Percentiles rank a stretch among this genome's conserved stretches.
Evolutionary conservation across 495 filamentous ascomycete species (phyloP).

Genomic region (Aspergillus ostianus): DNA sequence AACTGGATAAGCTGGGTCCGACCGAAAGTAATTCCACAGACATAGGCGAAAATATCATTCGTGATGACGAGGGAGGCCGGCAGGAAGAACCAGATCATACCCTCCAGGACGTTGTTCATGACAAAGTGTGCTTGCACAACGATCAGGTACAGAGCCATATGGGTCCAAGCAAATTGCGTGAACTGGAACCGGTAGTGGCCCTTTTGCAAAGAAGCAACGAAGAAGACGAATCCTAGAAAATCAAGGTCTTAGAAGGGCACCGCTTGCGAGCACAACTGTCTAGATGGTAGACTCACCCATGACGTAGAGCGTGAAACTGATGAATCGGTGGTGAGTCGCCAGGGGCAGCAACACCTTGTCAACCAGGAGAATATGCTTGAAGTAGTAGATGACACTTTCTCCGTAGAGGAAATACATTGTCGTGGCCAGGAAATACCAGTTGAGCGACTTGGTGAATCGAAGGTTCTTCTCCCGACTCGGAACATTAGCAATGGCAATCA

Average conservation of each 20-base stretch:
- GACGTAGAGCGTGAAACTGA: conserved; percentile 95
- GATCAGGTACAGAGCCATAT: conserved; percentile 98
- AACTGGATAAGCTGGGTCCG: conserved; percentile 96
- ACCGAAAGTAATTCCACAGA: conserved; percentile 96
- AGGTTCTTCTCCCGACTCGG: conserved; percentile 87
- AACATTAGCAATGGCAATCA: conserved; percentile 95
- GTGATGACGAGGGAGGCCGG: conserved; percentile 93
- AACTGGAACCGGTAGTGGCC: conserved; percentile 98
- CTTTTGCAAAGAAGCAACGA: conserved; percentile 92
- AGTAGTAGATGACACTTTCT: conserved; percentile 99
- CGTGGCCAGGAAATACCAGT: conserved; percentile 98
- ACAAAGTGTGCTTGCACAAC: conserved; percentile 98
- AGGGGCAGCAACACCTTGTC: conserved; percentile 89
- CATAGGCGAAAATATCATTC: conserved; percentile 98
- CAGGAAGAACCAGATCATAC: conserved; percentile 99
- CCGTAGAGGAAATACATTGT: conserved; percentile 99
- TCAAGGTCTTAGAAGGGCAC: background rate
- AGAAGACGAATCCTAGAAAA: conserved; percentile 88
- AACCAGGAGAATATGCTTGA: conserved; percentile 97
- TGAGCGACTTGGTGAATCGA: conserved; percentile 90
- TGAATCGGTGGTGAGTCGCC: conserved; percentile 97
- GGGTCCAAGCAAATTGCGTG: conserved; percentile 98
- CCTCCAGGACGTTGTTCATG: conserved; percentile 99
- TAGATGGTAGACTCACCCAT: conserved; percentile 63
- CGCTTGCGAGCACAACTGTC: background rate